phyloP scores from a whole-genome alignment of 306 rosid genomes.

The Pyrus communis region DNA sequence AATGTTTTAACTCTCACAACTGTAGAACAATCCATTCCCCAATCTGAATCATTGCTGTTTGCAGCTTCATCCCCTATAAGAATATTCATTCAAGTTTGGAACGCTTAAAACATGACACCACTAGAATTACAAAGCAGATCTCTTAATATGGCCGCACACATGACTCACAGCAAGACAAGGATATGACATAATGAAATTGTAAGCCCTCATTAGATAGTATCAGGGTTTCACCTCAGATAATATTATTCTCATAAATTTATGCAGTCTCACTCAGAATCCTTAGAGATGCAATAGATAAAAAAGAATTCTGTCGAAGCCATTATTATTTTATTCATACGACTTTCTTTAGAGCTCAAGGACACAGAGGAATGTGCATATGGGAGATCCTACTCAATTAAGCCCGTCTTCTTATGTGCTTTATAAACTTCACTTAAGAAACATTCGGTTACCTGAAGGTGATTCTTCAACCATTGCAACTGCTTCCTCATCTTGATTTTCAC shows the following conservation, averaged over 20 bases:
- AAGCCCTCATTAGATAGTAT: background rate
- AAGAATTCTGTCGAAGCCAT: background rate
- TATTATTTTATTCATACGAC: background rate
- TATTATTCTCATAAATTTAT: background rate
- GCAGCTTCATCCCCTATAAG: constrained; percentile 76
- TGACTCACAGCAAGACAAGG: constrained; percentile 1
- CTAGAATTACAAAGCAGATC: background rate
- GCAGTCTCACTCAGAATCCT: background rate
- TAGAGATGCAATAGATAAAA: background rate
- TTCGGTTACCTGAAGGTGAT: constrained; percentile 52
- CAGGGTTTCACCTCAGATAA: background rate
- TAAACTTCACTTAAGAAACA: background rate
- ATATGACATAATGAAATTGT: background rate
- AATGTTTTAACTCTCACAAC: constrained; percentile 71
- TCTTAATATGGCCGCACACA: background rate
- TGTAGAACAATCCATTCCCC: constrained; percentile 70
- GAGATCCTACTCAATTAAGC: background rate
- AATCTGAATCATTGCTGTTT: constrained; percentile 63
- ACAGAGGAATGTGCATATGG: background rate
- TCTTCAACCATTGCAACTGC: constrained; percentile 81
- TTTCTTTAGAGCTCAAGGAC: background rate
- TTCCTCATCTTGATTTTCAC: constrained; percentile 77
- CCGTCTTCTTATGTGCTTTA: background rate
- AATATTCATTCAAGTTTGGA: constrained; percentile 7
- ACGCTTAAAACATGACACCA: background rate